Conservation (phyloP, 2,329 filamentous ascomycete species). For the Orbilia blumenaviensis region DNA sequence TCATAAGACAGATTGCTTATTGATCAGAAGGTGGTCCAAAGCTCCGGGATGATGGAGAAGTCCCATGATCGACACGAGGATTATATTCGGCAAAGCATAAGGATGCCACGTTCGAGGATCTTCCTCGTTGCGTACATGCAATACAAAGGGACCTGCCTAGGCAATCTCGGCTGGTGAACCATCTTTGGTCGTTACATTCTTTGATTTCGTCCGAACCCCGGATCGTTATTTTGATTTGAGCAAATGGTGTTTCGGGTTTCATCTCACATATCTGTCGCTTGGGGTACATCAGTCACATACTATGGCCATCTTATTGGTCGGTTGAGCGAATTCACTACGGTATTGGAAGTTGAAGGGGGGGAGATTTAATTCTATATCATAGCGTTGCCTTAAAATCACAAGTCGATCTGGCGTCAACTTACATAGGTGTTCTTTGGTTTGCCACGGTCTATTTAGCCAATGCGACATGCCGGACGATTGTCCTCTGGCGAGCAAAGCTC, state of each 20-base stretch:
- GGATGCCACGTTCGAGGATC: constrained; percentile 42
- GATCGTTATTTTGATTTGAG: constrained; percentile 2
- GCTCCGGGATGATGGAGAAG: constrained; percentile 27
- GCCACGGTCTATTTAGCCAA: constrained; percentile 49
- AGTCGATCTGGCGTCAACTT: constrained; percentile 25
- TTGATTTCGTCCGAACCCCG: constrained; percentile 40
- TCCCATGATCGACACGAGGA: constrained; percentile 53
- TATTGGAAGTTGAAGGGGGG: background rate
- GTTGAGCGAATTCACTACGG: background rate
- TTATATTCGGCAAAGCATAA: constrained; percentile 53
- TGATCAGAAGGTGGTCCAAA: constrained; percentile 31
- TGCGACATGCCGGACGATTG: constrained; percentile 29
- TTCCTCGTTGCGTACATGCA: constrained; percentile 35
- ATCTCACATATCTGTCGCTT: constrained; percentile 28
- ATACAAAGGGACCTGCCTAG: constrained; percentile 5
- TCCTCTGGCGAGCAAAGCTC: constrained; percentile 18
- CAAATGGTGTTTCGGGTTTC: constrained; percentile 11
- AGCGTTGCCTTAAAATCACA: constrained; percentile 9
- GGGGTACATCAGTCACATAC: constrained; percentile 27
- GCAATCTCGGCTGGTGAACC: constrained; percentile 34
- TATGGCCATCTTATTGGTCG: constrained; percentile 9
- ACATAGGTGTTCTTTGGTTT: constrained; percentile 17
- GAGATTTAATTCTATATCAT: constrained; percentile 20
- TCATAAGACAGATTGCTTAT: constrained; percentile 27
- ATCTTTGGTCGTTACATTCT: background rate